Conservation (phyloP, 768 basidiomycete species). For the Tricholoma saponaceum region DNA sequence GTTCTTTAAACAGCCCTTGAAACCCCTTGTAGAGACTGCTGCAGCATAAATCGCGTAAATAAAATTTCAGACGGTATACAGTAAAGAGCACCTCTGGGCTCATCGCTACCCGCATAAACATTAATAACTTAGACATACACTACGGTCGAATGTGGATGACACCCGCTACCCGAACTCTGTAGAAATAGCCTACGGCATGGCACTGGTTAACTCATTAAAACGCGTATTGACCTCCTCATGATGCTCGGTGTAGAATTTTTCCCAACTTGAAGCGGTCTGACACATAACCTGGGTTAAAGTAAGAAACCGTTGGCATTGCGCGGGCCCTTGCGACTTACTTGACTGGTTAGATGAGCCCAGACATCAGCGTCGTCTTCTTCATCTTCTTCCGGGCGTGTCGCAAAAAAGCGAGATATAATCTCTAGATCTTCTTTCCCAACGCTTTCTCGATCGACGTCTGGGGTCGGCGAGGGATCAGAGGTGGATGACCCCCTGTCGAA, state of each 20-base stretch:
- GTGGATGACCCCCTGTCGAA: background rate
- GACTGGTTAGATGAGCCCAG: constrained; percentile 44
- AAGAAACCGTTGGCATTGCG: background rate
- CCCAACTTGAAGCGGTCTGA: constrained; percentile 42
- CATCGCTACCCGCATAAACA: background rate
- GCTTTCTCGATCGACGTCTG: background rate
- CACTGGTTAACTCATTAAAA: constrained; percentile 27
- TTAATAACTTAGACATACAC: background rate
- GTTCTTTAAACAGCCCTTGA: constrained; percentile 78
- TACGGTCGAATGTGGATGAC: background rate
- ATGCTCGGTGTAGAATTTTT: constrained; percentile 46
- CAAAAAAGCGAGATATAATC: constrained; percentile 51
- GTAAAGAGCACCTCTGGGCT: background rate
- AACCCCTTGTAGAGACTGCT: constrained; percentile 30
- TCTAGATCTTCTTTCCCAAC: constrained; percentile 41
- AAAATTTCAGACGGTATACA: background rate
- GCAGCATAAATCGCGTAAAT: constrained; percentile 21
- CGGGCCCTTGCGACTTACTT: constrained; percentile 31
- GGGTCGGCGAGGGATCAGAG: background rate
- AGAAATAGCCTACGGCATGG: constrained; percentile 1
- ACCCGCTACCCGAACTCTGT: constrained; percentile 3
- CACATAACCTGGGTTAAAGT: constrained; percentile 30
- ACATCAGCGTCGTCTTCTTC: constrained; percentile 38
- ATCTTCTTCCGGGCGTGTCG: constrained; percentile 33
- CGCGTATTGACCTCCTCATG: constrained; percentile 36